Evolutionary conservation across 306 rosid species (phyloP), one percentile per base, ranked within the genome.

Genomic region (Vigna radiata): DNA sequence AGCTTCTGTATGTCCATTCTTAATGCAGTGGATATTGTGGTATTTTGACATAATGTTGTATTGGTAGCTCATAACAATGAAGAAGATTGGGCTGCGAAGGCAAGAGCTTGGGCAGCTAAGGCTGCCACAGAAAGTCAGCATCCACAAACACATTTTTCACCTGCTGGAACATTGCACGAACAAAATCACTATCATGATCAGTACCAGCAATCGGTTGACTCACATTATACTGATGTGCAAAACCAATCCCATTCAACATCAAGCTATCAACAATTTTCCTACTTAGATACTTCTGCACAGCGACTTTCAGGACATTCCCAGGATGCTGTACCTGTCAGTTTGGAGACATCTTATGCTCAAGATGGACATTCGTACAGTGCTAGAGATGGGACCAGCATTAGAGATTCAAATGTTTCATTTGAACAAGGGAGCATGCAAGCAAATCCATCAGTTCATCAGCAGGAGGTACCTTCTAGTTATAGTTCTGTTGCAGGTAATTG

Each of bases 391-490:
- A 83, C 84, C 41, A 13, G 81, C 58, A 74, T 85, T 31, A 89
- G 88, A 84, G 94, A 87, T 77, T 33, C 89, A 17, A 86, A 76
- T 84, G 75, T 84, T 87, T 70, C 84, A 72, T 82, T 84, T 68
- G 90, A 89, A 53, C 93, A 86, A 79, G 93, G 91, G 77, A 88
- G 67, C 79, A 48, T 87, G 49, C 84, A 92, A 41, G 23, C 90
- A 79, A 89, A 89, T 81, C 82, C 92, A 81, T 86, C 94, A 58
- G 93, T 91, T 88, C 89, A 89, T 81, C 98, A 84, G 98, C 99
- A 89, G 99, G 99, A 96, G 99, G 97, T 96, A 92, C 97, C 99
- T 96, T 91, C 96, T 96, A 96, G 96, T 96, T 92, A 96, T 93
- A 91, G 92, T 88, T 91, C 98, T 91, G 85, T 89, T 87, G 52